These are phyloP conservation scores for Cercophora samala DNA, from an alignment of 495 filamentous ascomycete species.

Conservation along the genomic window DNA sequence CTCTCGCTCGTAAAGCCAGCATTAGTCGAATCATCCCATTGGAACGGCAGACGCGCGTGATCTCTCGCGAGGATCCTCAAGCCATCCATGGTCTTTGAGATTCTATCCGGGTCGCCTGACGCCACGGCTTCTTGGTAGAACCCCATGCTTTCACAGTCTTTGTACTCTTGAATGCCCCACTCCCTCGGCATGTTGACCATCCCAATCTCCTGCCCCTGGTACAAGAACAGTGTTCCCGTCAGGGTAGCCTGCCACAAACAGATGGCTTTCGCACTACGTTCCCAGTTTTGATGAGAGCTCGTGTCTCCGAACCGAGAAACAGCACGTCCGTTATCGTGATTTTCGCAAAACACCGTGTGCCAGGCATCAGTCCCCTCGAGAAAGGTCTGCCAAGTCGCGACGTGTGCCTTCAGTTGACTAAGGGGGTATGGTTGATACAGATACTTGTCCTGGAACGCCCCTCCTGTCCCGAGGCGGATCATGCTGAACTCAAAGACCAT, in stretches of 20 bases:
- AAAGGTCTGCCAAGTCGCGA: constrained; percentile 57
- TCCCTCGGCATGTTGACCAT: constrained; percentile 61
- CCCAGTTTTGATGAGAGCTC: constrained; percentile 45
- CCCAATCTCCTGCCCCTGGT: constrained; percentile 70
- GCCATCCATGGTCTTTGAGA: constrained; percentile 38
- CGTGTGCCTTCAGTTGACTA: constrained; percentile 50
- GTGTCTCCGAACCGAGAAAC: constrained; percentile 55
- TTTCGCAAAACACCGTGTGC: constrained; percentile 66
- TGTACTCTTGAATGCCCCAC: constrained; percentile 63
- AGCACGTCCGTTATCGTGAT: constrained; percentile 62
- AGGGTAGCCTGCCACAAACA: constrained; percentile 51
- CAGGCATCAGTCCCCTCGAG: constrained; percentile 61
- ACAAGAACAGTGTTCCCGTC: constrained; percentile 51
- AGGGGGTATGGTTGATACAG: constrained; percentile 37
- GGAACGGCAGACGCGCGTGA: constrained; percentile 60
- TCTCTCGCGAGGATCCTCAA: constrained; percentile 56
- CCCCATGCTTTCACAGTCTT: constrained; percentile 61
- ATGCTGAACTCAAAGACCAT: constrained; percentile 69
- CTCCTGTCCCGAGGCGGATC: constrained; percentile 54
- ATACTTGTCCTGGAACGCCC: constrained; percentile 23
- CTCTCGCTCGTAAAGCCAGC: constrained; percentile 46
- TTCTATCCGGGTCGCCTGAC: constrained; percentile 26
- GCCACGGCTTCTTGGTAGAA: constrained; percentile 48
- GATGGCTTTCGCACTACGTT: constrained; percentile 58
- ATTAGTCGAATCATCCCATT: constrained; percentile 53